phyloP scores from a whole-genome alignment of 2,329 filamentous ascomycete species.

The Epichloe baconii region DNA sequence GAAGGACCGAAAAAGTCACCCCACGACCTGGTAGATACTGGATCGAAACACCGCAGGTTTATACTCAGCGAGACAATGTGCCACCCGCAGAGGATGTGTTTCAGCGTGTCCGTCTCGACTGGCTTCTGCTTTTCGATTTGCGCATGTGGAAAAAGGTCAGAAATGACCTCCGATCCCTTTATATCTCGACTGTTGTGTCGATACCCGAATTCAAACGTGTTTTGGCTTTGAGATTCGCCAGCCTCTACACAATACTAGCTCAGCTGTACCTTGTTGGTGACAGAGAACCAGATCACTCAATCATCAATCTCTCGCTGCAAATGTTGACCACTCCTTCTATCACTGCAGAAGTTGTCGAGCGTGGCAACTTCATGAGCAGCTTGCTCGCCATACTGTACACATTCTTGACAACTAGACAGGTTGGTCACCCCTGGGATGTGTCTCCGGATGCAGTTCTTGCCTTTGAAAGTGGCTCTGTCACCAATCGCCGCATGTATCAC shows the following conservation, averaged over 20 bases:
- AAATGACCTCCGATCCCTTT: slow-evolving; percentile 80
- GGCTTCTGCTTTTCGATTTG: slow-evolving; percentile 87
- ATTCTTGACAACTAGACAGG: slow-evolving; percentile 89
- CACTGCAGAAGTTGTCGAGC: slow-evolving; percentile 85
- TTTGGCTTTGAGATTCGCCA: slow-evolving; percentile 83
- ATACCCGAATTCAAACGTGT: slow-evolving; percentile 95
- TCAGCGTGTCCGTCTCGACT: slow-evolving; percentile 80
- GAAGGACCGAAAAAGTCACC: slow-evolving; percentile 32
- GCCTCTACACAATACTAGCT: slow-evolving; percentile 82
- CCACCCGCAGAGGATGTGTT: slow-evolving; percentile 77
- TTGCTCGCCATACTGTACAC: slow-evolving; percentile 95
- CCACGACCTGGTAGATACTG: slow-evolving; percentile 69
- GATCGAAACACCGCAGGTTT: slow-evolving; percentile 66
- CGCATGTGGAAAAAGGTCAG: slow-evolving; percentile 94
- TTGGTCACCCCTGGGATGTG: slow-evolving; percentile 84
- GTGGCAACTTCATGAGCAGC: slow-evolving; percentile 90
- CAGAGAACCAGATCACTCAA: slow-evolving; percentile 91
- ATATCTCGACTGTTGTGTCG: slow-evolving; percentile 91
- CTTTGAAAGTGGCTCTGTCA: slow-evolving; percentile 88
- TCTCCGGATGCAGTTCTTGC: slow-evolving; percentile 75
- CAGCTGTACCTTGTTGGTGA: slow-evolving; percentile 94
- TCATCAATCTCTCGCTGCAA: slow-evolving; percentile 93
- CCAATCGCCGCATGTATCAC: slow-evolving; percentile 90
- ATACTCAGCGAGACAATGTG: slow-evolving; percentile 46
- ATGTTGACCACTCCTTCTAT: slow-evolving; percentile 96